Evolutionary conservation across 116 monocot genomes (phyloP), one percentile per base, ranked within the genome.

Genomic region (Cymodocea nodosa): DNA sequence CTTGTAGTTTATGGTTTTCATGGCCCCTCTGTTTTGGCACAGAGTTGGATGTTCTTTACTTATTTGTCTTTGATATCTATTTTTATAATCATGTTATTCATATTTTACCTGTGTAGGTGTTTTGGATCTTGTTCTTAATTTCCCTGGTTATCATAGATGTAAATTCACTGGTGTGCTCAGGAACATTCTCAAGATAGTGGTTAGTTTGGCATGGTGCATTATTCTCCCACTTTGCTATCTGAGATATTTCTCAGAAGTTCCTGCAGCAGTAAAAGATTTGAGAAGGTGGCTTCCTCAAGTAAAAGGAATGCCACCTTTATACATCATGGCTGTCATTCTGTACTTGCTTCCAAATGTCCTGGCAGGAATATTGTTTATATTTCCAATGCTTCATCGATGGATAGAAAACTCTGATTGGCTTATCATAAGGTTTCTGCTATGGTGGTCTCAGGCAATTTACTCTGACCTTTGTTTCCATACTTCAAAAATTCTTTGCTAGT

Each of bases 361-460:
- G 40, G 69, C 86, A 61, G 82, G 68, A 49, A 30, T 65, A 19
- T 71, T 98, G 18, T 98, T 98, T 56, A 65, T 98, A 72, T 98
- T 92, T 73, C 98, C 92, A 36, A 80, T 92, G 84, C 78, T 98
- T 35, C 71, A 89, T 17, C 70, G 89, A 54, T 86, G 92, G 84
- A 98, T 92, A 52, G 92, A 98, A 74, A 92, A 83, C 59, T 98
- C 98, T 49, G 92, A 98, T 76, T 98, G 89, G 89, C 86, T 78
- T 67, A 71, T 98, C 34, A 70, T 86, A 63, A 78, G 98, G 55
- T 63, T 92, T 44, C 84, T 98, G 53, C 64, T 98, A 44, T 98
- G 98, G 98, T 98, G 98, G 98, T 92, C 92, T 67, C 98, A 98
- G 98, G 98, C 92, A n/a, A 15, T 36, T 59, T 35, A 57, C 24